Percentiles rank a stretch among this genome's conserved stretches.
These are phyloP conservation scores for Asterella californica DNA, from an alignment of 225 moss, liverwort and hornwort genomes.

Conservation along the genomic window DNA sequence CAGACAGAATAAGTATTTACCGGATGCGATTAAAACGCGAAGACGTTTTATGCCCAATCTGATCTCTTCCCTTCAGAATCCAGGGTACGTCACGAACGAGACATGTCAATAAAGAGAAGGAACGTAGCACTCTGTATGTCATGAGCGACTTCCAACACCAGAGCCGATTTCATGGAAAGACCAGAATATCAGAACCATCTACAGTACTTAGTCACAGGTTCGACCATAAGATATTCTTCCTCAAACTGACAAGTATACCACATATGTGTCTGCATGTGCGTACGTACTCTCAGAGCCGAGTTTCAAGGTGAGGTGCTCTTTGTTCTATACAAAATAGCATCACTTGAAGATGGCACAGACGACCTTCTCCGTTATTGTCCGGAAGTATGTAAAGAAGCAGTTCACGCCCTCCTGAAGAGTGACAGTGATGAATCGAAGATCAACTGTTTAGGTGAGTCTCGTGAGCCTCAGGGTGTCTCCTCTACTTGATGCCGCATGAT, in stretches of 20 bases:
- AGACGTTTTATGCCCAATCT: conserved; percentile 56
- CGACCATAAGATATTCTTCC: not conserved
- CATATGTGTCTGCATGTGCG: not conserved
- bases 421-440: conserved; percentile 56
- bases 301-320: conserved; percentile 59
- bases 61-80: conserved; percentile 43
- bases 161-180: not conserved
- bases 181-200: not conserved
- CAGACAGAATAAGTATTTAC: conserved; percentile 40
- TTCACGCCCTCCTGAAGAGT: conserved; percentile 54
- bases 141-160: not conserved
- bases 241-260: not conserved
- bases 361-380: conserved; percentile 49
- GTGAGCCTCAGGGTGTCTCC: not conserved
- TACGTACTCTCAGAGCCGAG: conserved; percentile 43
- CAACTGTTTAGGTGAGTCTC: conserved; percentile 54
- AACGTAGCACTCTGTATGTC: not conserved
- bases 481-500: not conserved
- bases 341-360: conserved; percentile 58
- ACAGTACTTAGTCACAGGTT: not conserved
- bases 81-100: conserved; percentile 31
- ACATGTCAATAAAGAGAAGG: not conserved
- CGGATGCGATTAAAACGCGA: conserved; percentile 53
- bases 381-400: conserved; percentile 37
- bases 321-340: conserved; percentile 55